Base-by-base conservation (phyloP, 495 filamentous ascomycete genomes). In the Trypethelium eluteriae region DNA sequence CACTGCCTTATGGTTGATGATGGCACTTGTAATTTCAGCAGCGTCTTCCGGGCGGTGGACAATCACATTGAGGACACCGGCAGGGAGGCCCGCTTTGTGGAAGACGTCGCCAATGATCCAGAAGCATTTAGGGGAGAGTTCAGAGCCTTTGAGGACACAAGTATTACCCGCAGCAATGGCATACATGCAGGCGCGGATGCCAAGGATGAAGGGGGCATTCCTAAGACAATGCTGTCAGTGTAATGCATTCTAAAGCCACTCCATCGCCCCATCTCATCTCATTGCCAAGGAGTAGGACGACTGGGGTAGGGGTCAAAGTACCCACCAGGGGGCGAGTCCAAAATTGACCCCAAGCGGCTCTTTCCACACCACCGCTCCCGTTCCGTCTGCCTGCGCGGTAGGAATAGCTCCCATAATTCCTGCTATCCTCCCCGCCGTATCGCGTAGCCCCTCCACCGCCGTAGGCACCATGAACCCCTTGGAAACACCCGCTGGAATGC, bases 81-180 rank as follows among this genome's bases (percentile, higher is more conserved):
- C 76, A 4, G 85, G 85, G 59, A 88, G 80, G 64, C 92, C 92
- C 25, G 92, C 92, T 72, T 92, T 85, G 25, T 81, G 81, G 72
- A 94, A 83, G 70, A 89, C 74, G 39, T 84, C 83, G 32, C 86
- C 84, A 53, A 96, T 81, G 46, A 83, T 86, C 80, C 84, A 89
- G 79, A 90, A 90, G 67, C 83, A 85, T 62, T 86, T 85, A 7
- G 93, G 92, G 11, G 88, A 86, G 50, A 86, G 77, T 74, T 96
- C 93, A 3, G 87, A 85, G 35, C 86, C 88, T 74, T 95, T 95
- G 5, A 93, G 78, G 34, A 95, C 81, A 46, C 82, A 82, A 2
- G 89, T 91, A 72, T 90, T 91, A 35, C 93, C 93, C 1, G 86
- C 87, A 11, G 91, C 92, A 47, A 96, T 80, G n/a, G 93, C 88